Evolutionary conservation across 768 basidiomycete species (phyloP), one percentile per base, ranked within the genome.

Genomic region (Lactifluus rugatus): DNA sequence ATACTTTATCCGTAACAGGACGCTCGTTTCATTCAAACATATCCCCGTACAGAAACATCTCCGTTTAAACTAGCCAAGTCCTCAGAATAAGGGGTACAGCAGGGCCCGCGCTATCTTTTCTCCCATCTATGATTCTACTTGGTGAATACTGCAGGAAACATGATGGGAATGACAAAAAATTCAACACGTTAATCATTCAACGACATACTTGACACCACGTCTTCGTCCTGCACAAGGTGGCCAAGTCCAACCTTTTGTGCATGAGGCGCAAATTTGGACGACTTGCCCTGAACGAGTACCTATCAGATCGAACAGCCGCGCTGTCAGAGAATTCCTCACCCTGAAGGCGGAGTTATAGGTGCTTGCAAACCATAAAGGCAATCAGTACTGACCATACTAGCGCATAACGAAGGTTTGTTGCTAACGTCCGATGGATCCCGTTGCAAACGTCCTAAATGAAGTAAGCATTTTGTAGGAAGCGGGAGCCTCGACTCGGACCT

Each of bases 251-350:
- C 91, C 70, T 96, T 96, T 71, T 96, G 93, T 2, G 93, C 91
- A 66, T 96, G 89, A 4, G 93, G 93, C 42, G 83, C 76, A 71
- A 96, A 96, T 71, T 93, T 94, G 67, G 90, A 93, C 26, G 92
- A 94, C 70, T 90, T 91, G 2, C 93, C 93, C 93, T 89, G 64
- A 17, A 39, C 36, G 23, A 34, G 31, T 19, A 44, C 39, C 23
- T 47, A 37, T 61, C 37, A 62, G 61, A 56, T 39, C 46, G 17
- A 52, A 45, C 47, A n/a, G 47, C 26, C 51, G 41, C 46, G n/a
- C n/a, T 28, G 39, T 53, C 8, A 51, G 48, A 47, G 50, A 11
- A 10, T 48, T 52, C 58, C 51, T 45, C 31, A 60, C 55, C 63
- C 62, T 62, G 37, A 14, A 21, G 48, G 50, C 6, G 36, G 47